A percentile compares a stretch with the other conserved stretches of the same genome.
These are phyloP conservation scores for Bothriochloa decipiens DNA, from an alignment of 176 grass and related monocot genomes.

Conservation along the genomic window DNA sequence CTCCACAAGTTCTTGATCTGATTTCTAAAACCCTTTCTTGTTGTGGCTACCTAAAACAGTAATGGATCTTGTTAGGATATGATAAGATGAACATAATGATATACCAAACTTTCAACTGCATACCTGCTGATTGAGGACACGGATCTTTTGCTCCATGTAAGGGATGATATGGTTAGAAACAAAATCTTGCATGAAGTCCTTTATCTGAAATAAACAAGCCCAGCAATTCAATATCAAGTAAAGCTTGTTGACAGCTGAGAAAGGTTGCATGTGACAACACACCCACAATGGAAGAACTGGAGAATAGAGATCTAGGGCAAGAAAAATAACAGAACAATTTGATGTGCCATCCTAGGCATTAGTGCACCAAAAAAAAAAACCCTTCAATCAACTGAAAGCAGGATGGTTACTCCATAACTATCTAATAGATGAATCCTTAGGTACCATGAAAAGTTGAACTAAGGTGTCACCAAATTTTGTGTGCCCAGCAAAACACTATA, in stretches of 20 bases:
- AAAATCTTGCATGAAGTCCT: slow-evolving; percentile 96
- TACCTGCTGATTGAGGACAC: slow-evolving; percentile 97
- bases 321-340: slow-evolving; percentile 8
- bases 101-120: slow-evolving; percentile 15
- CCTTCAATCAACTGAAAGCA: slow-evolving; percentile 29
- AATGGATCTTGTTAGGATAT: slow-evolving; percentile 27
- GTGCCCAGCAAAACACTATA: slow-evolving; percentile 26
- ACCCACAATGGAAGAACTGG: slow-evolving; percentile 13
- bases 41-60: slow-evolving; percentile 76
- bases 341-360: background rate
- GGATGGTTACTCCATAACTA: background rate
- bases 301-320: slow-evolving; percentile 17
- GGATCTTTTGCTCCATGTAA: slow-evolving; percentile 98
- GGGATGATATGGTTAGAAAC: slow-evolving; percentile 96
- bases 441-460: slow-evolving; percentile 21
- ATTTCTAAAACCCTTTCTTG: slow-evolving; percentile 96
- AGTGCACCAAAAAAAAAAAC: slow-evolving; percentile 7
- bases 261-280: slow-evolving; percentile 14
- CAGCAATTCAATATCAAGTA: slow-evolving; percentile 15
- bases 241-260: background rate
- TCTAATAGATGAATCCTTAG: background rate
- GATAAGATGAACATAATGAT: slow-evolving; percentile 26
- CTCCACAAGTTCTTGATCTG: slow-evolving; percentile 99
- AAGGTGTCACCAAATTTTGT: slow-evolving; percentile 11
- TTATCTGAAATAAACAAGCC: slow-evolving; percentile 69